Evolutionary conservation across 2,329 filamentous ascomycete genomes (phyloP).

Genomic region (Fusarium chuoi): DNA sequence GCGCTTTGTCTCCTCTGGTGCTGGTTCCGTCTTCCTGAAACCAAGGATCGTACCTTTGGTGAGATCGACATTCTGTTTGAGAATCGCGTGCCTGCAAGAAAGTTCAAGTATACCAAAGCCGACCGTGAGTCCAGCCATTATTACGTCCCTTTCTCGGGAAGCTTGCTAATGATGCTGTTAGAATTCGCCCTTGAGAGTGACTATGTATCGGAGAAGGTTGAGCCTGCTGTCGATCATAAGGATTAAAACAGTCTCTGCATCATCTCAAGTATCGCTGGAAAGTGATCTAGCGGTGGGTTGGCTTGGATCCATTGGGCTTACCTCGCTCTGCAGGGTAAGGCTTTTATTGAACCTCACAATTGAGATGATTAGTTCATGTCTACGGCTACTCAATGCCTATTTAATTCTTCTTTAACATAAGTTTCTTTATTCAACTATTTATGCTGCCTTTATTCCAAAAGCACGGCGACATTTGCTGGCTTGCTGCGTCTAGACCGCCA

Average conservation of each 20-base stretch:
- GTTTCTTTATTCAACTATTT: accelerated
- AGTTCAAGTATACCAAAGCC: constrained; percentile 44
- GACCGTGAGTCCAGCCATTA: too few species aligned
- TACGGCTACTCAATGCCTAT: accelerated
- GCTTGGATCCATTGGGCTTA: neutral
- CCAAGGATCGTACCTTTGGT: constrained; percentile 44
- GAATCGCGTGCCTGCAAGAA: constrained; percentile 36
- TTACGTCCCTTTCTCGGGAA: too few species aligned
- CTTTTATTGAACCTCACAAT: neutral
- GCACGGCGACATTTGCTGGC: accelerated
- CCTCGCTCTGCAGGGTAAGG: neutral
- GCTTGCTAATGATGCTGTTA: neutral
- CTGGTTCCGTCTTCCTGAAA: constrained; percentile 46
- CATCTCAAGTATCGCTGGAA: accelerated
- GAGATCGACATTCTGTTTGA: constrained; percentile 45
- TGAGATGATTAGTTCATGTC: neutral
- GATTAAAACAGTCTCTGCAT: accelerated
- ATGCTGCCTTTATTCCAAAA: accelerated
- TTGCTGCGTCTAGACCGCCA: neutral
- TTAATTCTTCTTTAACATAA: accelerated
- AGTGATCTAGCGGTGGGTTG: neutral
- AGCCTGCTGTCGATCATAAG: neutral
- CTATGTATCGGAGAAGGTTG: neutral
- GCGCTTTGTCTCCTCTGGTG: constrained; percentile 53
- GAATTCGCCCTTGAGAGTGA: neutral